phyloP scores from a whole-genome alignment of 1,139 yeast genomes.

The Candida pseudoviswanathii region DNA sequence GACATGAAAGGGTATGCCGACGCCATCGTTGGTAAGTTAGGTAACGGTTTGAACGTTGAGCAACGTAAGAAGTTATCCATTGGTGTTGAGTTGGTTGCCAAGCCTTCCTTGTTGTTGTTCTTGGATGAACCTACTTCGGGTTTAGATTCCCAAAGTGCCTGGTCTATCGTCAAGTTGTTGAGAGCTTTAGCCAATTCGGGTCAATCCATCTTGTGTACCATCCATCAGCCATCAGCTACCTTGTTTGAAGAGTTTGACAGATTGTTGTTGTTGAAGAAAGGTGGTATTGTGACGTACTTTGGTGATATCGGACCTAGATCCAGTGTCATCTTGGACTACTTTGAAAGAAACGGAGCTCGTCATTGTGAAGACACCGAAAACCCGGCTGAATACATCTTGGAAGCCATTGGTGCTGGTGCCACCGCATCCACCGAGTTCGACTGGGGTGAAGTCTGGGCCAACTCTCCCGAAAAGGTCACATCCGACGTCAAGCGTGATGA shows the following conservation, averaged over 20 bases:
- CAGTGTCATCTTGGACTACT: constrained; percentile 60
- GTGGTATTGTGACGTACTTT: constrained; percentile 79
- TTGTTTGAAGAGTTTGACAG: constrained; percentile 79
- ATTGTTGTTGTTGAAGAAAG: constrained; percentile 66
- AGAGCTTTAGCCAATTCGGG: constrained; percentile 76
- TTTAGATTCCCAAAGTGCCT: constrained; percentile 88
- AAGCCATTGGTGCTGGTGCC: constrained; percentile 71
- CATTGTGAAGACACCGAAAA: constrained; percentile 54
- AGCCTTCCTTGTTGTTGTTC: constrained; percentile 77
- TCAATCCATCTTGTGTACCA: constrained; percentile 81
- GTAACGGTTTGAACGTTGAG: constrained; percentile 65
- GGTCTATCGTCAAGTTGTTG: constrained; percentile 80
- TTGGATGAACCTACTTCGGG: constrained; percentile 95
- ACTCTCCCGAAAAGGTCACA: constrained; percentile 33
- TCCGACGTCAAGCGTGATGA: constrained; percentile 20
- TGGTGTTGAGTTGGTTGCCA: constrained; percentile 87
- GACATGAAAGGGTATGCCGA: constrained; percentile 67
- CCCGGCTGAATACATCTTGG: constrained; percentile 69
- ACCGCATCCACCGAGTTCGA: constrained; percentile 50
- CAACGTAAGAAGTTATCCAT: constrained; percentile 67
- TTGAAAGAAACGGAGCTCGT: constrained; percentile 70
- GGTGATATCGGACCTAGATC: constrained; percentile 77
- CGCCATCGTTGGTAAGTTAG: constrained; percentile 58
- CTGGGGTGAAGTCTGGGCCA: constrained; percentile 50
- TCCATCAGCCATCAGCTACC: constrained; percentile 83